Base-by-base conservation (phyloP, 257 asterid genomes). In the Gynochthodes officinalis region DNA sequence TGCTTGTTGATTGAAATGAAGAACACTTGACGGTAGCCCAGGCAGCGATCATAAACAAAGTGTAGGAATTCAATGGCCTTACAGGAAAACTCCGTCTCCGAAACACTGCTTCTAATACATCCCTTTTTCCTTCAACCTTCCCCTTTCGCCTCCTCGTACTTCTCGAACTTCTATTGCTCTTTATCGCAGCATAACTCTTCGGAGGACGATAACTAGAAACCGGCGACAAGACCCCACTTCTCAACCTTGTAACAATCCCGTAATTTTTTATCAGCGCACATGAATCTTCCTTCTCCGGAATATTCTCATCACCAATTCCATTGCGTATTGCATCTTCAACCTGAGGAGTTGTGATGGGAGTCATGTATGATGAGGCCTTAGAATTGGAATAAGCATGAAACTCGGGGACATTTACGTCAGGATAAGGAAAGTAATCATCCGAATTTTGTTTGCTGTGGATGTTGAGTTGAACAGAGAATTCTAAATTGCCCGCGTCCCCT, bases 1-100 rank as follows among this genome's bases (percentile, higher is more conserved):
- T 83, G 81, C 82, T 78, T 37, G 78, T 82, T 69, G 75, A 80
- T 64, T 19, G 78, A 52, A 84, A 80, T 2, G 83, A 82, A 50
- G 70, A 76, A 30, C 76, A 42, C 67, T 69, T 78, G 49, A 72
- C 81, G n/a, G 33, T 64, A 25, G 43, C 73, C 85, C 85, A 79
- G 71, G 59, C 81, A 18, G 80, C 74, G 78, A 43, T 82, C 65
- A 74, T 72, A 67, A 76, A 82, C 60, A 78, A 82, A 5, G 79
- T 70, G 61, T 78, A 82, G 27, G 85, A 67, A 76, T 60, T 73
- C 76, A 83, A 75, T 30, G 87, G 83, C 79, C 78, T 73, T 2
- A 76, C 1, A 0, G 79, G 86, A 30, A 61, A 67, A 33, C 80
- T 64, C 54, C 79, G 39, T 49, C 81, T 69, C 71, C 57, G 70